Base-by-base conservation (phyloP, 2,329 filamentous ascomycete species). In the Colletotrichum magnum region DNA sequence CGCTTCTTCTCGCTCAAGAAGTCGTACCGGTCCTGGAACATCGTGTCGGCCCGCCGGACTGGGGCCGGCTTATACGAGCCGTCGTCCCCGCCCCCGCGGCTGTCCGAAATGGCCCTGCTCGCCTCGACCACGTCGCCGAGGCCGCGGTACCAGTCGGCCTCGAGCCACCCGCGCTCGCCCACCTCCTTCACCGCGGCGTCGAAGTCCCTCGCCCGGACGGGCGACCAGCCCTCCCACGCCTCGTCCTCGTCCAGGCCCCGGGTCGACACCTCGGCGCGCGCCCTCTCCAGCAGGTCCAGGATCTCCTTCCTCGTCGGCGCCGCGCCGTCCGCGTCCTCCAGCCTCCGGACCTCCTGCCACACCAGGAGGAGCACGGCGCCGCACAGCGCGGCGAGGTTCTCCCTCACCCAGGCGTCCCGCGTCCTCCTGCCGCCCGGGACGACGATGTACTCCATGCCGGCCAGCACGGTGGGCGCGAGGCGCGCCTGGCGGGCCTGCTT, bases 11-110 rank as follows among this genome's bases (percentile, higher is more conserved):
- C 88, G 71, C 90, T 91, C 73, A 95, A 78, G 74, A 90, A 93
- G 74, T 94, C 92, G 74, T 93, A 90, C 54, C 87, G 86, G 72
- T 91, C 90, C 78, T 94, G 92, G 73, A 95, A 89, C 92, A 94
- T 94, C 2, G 90, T 92, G 71, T 90, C 88, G 9, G 85, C 81
- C 65, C 85, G 78, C 79, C 89, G 80, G 32, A 85, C 76, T 65
- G 85, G 81, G 10, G 50, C 59, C 45, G 81, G 75, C 68, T 78
- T 82, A 70, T 50, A 75, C 79, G 10, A 12, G 16, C 73, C 73
- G 26, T 73, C 65, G 53, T 70, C 72, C 36, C 79, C 79, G 12
- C n/a, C 60, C 6, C 24, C 15, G 2, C 60, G 67, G 21, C 67
- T 69, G 6, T 67, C 57, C 6, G 56, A 57, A 16, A 69, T 69